These are phyloP conservation scores for Trichothecium sympodiale DNA, from an alignment of 2,329 filamentous ascomycete species.

Conservation along the genomic window DNA sequence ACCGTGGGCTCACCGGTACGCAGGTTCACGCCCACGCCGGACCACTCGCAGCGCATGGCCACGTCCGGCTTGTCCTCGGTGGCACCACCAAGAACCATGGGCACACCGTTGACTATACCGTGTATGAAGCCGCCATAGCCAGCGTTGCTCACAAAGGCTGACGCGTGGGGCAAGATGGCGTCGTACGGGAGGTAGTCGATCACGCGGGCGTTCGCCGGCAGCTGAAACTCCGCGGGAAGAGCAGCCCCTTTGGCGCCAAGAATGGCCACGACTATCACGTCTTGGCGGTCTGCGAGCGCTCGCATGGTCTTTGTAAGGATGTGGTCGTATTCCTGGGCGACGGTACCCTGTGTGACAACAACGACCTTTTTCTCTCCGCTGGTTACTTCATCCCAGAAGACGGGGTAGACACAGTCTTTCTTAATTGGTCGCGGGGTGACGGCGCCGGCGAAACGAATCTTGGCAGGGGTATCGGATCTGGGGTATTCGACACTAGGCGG, in stretches of 20 bases:
- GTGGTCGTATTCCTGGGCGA: conserved; percentile 24
- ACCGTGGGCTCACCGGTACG: conserved; percentile 18
- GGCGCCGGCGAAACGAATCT: conserved; percentile 31
- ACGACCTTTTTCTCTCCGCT: conserved; percentile 26
- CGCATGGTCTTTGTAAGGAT: conserved; percentile 33
- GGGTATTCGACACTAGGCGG: conserved; percentile 27
- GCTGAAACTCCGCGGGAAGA: conserved; percentile 12
- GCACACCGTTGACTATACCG: conserved; percentile 30
- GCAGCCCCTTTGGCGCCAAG: conserved; percentile 14
- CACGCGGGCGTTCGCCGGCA: conserved; percentile 30
- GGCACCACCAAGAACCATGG: conserved; percentile 32
- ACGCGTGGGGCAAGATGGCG: conserved; percentile 28
- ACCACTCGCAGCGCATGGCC: conserved; percentile 26
- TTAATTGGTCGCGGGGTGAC: conserved; percentile 20
- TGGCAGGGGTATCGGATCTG: conserved; percentile 21
- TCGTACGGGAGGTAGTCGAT: conserved; percentile 39
- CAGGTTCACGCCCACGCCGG: conserved; percentile 34
- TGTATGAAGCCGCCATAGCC: conserved; percentile 37
- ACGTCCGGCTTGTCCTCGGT: conserved; percentile 31
- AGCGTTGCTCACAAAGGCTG: conserved; percentile 35
- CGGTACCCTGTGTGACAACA: conserved; percentile 35
- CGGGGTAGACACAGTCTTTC: conserved; percentile 19
- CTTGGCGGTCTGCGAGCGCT: conserved; percentile 26
- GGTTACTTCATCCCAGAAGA: conserved; percentile 33
- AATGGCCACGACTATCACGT: conserved; percentile 22